A percentile compares a stretch with the other conserved stretches of the same genome.
Conservation (phyloP, 495 filamentous ascomycete species). For the Lasiosphaeriaceae sp. region DNA sequence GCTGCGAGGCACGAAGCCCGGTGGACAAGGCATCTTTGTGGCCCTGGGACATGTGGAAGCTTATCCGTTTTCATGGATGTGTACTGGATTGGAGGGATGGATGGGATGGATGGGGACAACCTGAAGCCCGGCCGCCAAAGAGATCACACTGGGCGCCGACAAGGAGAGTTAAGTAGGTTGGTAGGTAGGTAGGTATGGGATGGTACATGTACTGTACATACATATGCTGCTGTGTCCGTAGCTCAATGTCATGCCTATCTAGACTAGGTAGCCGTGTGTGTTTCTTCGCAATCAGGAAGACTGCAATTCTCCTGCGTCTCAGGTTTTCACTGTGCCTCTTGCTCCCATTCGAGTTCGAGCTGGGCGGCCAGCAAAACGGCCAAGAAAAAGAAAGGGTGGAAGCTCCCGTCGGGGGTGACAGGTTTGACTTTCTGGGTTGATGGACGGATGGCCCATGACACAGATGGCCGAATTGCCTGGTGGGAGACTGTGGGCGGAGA, state of each 20-base stretch:
- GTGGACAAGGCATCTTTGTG: conserved; percentile 18
- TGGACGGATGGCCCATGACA: neutral
- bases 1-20: neutral
- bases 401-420: neutral
- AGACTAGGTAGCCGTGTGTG: too few relatives aligned
- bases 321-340: neutral
- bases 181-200: too few relatives aligned
- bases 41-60: conserved; percentile 20
- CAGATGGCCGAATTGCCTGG: conserved; percentile 7
- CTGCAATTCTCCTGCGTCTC: neutral
- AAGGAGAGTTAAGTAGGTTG: too few relatives aligned
- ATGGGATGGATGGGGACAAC: neutral
- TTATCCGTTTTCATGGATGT: conserved; percentile 21
- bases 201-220: too few relatives aligned
- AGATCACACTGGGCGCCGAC: too few relatives aligned
- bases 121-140: too few relatives aligned
- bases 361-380: neutral
- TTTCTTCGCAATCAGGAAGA: neutral
- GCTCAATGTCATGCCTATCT: too few relatives aligned
- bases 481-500: conserved; percentile 18
- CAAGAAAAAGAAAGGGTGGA: neutral
- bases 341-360: neutral
- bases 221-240: too few relatives aligned
- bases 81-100: conserved; percentile 8
- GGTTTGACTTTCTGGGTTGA: conserved; percentile 21